Conservation (phyloP, 371 early-diverging fungal genomes). For the Lichtheimia corymbifera region DNA sequence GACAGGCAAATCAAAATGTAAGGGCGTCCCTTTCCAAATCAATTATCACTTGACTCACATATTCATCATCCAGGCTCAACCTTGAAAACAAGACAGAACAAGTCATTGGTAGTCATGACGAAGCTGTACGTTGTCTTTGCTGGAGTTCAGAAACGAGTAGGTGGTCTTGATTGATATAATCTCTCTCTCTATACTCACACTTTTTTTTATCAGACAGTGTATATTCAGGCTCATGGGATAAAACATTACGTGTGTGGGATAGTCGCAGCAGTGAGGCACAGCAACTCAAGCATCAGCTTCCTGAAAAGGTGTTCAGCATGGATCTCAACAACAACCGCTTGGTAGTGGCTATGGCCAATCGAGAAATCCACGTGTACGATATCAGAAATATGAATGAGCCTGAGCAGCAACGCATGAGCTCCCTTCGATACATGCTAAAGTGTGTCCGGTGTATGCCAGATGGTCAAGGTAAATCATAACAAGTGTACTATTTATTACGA, state of each 20-base stretch:
- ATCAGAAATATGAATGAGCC: constrained; percentile 76
- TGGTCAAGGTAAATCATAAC: constrained; percentile 55
- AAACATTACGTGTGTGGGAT: constrained; percentile 82
- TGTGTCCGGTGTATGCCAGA: constrained; percentile 81
- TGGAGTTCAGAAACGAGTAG: constrained; percentile 58
- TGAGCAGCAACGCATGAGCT: constrained; percentile 73
- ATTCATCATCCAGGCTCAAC: constrained; percentile 44
- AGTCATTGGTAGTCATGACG: constrained; percentile 57
- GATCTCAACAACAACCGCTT: constrained; percentile 69
- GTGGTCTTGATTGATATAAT: neutral
- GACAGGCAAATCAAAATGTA: constrained; percentile 67
- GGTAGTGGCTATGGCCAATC: constrained; percentile 82
- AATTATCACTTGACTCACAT: neutral
- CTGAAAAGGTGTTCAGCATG: constrained; percentile 76
- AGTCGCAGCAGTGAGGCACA: constrained; percentile 45
- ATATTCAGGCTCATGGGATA: constrained; percentile 92
- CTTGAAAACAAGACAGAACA: constrained; percentile 45
- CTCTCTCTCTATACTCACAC: neutral
- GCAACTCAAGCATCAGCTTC: constrained; percentile 50
- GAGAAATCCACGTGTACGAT: constrained; percentile 83
- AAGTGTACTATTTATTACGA: neutral
- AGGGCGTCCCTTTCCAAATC: constrained; percentile 7
- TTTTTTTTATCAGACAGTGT: constrained; percentile 47
- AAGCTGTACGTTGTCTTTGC: constrained; percentile 64
- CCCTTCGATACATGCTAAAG: constrained; percentile 84